Evolutionary conservation across 2,329 filamentous ascomycete genomes (phyloP), one percentile per base, ranked within the genome.

Genomic region (Talaromyces albobiverticillius): DNA sequence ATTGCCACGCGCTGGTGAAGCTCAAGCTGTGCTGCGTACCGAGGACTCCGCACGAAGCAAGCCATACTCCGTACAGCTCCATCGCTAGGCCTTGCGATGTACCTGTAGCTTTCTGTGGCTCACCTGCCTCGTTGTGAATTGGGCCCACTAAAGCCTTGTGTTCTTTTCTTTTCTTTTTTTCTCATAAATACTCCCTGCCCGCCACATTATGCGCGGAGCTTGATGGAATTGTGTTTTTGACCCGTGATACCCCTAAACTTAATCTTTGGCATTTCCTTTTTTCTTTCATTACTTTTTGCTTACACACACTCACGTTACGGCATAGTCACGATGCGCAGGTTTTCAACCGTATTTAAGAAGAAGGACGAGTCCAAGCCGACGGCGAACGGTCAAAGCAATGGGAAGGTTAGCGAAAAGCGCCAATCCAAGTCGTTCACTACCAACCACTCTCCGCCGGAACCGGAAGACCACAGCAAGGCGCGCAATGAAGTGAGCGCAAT

Each of bases 341-440:
- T 74, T 53, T 74, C 72, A 34, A 67, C 70, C 9, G 67, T 63
- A 7, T 73, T 74, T 60, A 73, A 67, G 57, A 70, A 66, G 61
- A 72, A 71, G 62, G 64, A 63, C 16, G 69, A 71, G 8, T 59
- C 62, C 32, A 70, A 70, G 55, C 34, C 64, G 32, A 68, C 66
- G 51, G 67, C 70, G 52, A 68, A 64, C 54, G 49, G 43, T 29
- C 31, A 41, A 13, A 36, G 23, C 26, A 56, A 51, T 40, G 54
- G 46, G 31, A 56, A 52, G 45, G 45, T 26, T 10, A 51, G 32
- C 18, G 62, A 57, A 54, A 71, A 69, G 60, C 65, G 66, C 36
- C 64, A 66, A 46, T 73, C 70, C 41, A 71, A 66, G 59, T 56
- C 57, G 14, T 57, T 67, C 1, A 56, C 66, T 4, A 36, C 55